Conservation (phyloP, 1,139 yeast species). For the Candida mesenterica region DNA sequence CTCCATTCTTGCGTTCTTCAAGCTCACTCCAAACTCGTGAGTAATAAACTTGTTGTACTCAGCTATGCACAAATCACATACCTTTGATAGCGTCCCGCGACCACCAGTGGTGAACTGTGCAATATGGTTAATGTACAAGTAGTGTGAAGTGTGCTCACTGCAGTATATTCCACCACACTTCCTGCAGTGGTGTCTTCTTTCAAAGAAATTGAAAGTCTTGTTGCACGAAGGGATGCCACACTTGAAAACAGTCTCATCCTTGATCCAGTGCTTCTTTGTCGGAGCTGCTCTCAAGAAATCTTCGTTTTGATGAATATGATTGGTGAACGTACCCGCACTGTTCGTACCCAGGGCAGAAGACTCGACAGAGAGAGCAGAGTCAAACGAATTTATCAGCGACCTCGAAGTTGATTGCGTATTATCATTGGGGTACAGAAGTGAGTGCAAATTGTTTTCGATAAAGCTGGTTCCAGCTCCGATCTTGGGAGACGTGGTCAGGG, state of each 20-base stretch:
- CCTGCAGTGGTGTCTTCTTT: slow-evolving; percentile 90
- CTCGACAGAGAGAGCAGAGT: slow-evolving; percentile 34
- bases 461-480: neutral
- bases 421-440: slow-evolving; percentile 10
- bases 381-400: slow-evolving; percentile 36
- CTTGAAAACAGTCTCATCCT: slow-evolving; percentile 59
- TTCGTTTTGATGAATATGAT: slow-evolving; percentile 19
- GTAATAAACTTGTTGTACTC: slow-evolving; percentile 60
- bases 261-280: slow-evolving; percentile 73
- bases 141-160: slow-evolving; percentile 60
- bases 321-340: slow-evolving; percentile 11
- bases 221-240: slow-evolving; percentile 65
- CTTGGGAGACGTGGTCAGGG: slow-evolving; percentile 1
- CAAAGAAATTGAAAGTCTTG: slow-evolving; percentile 66
- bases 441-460: slow-evolving; percentile 11
- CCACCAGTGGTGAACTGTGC: slow-evolving; percentile 79
- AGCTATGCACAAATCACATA: slow-evolving; percentile 71
- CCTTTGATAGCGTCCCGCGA: slow-evolving; percentile 70
- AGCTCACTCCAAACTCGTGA: slow-evolving; percentile 35
- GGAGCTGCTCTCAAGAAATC: slow-evolving; percentile 47
- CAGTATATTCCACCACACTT: slow-evolving; percentile 93
- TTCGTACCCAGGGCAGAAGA: slow-evolving; percentile 19
- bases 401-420: slow-evolving; percentile 18
- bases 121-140: slow-evolving; percentile 58
- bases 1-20: neutral